Base-by-base conservation (phyloP, 2,329 filamentous ascomycete species). In the Aspergillus proliferans region DNA sequence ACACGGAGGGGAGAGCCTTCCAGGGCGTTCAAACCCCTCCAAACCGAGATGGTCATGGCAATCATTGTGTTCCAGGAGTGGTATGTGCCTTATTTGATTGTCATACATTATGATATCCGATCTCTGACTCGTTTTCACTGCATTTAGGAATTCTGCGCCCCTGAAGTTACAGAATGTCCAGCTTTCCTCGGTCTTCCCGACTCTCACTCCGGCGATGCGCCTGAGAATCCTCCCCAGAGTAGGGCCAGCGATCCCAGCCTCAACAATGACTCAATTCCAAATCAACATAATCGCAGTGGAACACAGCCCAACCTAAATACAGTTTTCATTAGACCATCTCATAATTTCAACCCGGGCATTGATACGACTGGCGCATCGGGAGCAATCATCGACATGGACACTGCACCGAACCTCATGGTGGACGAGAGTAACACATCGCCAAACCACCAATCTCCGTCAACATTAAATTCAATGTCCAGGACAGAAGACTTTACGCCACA, bases 1-100 rank as follows among this genome's bases (percentile, higher is more conserved):
- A 98, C 62, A 78, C 97, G 3, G 88, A 94, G 65, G 84, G 69
- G 7, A 71, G 64, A 38, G 63, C 67, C 4, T 59, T 73, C 19
- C 63, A 62, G 40, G 38, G 38, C 38, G 5, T 19, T 21, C 38
- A 40, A 21, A 21, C 10, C 3, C 38, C 8, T 22, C 10, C 10
- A 21, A 19, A 12, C 8, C 18, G 38, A 19, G 38, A 22, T 15
- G 38, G n/a, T 22, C 34, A 12, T 36, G n/a, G 15, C 14, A n/a
- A 36, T 18, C 10, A 40, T 40, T 12, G 18, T 19, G 18, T 3
- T 19, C 8, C 38, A 12, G 18, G 38, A 18, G 9, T 40, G 9
- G 38, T 40, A 40, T 4, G 38, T 22, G 10, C 19, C 18, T 40
- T 8, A 38, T 40, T 15, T 5, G 6, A 12, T 19, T 40, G 10